Conservation (phyloP, 2,329 filamentous ascomycete species). For the Aspergillus novoparasiticus region DNA sequence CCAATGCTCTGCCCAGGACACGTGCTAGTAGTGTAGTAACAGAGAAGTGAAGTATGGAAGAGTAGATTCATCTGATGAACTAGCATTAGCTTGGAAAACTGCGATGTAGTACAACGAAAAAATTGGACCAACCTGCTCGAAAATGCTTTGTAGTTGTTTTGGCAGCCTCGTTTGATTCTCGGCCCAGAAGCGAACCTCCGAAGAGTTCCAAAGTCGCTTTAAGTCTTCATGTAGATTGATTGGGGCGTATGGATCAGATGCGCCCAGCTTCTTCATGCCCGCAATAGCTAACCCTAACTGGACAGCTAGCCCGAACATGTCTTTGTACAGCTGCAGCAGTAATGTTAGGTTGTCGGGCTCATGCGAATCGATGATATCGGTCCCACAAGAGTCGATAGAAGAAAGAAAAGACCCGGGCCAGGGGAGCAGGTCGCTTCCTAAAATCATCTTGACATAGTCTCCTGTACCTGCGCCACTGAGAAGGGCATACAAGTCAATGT, state of each 20-base stretch:
- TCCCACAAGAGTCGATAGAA: slow-evolving; percentile 36
- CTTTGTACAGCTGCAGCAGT: slow-evolving; percentile 49
- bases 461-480: slow-evolving; percentile 56
- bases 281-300: slow-evolving; percentile 49
- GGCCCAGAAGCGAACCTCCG: slow-evolving; percentile 38
- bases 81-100: background rate
- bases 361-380: slow-evolving; percentile 40
- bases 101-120: background rate
- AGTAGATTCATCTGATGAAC: slow-evolving; percentile 38
- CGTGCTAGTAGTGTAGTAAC: slow-evolving; percentile 58
- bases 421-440: slow-evolving; percentile 53
- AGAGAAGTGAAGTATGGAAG: slow-evolving; percentile 54
- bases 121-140: slow-evolving; percentile 47
- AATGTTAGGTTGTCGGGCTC: slow-evolving; percentile 42
- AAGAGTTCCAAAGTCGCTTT: slow-evolving; percentile 41
- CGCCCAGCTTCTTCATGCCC: slow-evolving; percentile 41
- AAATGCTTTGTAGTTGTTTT: slow-evolving; percentile 36
- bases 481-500: slow-evolving; percentile 59
- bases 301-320: slow-evolving; percentile 48
- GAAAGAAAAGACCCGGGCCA: slow-evolving; percentile 41
- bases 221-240: slow-evolving; percentile 37
- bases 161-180: slow-evolving; percentile 42
- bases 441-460: slow-evolving; percentile 51
- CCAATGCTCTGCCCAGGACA: slow-evolving; percentile 52
- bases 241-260: slow-evolving; percentile 25